Evolutionary conservation across 495 filamentous ascomycete species (phyloP), one percentile per base, ranked within the genome.

Genomic region (Penicillium longicatenatum): DNA sequence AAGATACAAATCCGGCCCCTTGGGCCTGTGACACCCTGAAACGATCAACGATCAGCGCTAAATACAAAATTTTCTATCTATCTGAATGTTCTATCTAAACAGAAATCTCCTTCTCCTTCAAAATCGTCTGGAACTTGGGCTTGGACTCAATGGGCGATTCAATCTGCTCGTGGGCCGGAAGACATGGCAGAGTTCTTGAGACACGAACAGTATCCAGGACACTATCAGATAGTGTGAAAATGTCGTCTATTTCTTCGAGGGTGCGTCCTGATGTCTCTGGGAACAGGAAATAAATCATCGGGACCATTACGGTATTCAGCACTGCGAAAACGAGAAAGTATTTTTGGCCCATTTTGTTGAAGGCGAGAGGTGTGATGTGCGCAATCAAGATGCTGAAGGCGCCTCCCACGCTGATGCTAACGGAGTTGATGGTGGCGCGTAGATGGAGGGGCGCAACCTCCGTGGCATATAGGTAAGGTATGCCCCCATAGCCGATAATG

Each of bases 161-260:
- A 17, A 48, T 17, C 9, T 30, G 12, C 7, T 19, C 21, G 5
- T 6, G 24, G 3, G 12, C 11, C 6, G 45, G 26, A n/a, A 30
- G 24, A 30, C 22, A 48, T 3, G 57, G 57, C 30, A 60, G 54
- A 7, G 41, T 53, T 12, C 53, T 53, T 6, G 61, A 57, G 5
- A 59, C 61, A 22, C 42, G 42, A 21, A 64, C 62, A 4, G 55
- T 29, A 30, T 60, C 62, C 44, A 58, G 52, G 17, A 58, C 57
- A 2, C 33, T 48, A 12, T 45, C 42, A 2, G 63, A 63, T n/a
- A 54, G 39, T 10, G 62, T 52, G 12, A 66, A 78, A 68, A 85
- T 83, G 63, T 80, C 78, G 54, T 86, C 82, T 22, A 86, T 79
- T 50, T 81, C 77, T 55, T 85, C 83, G 21, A 85, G 57, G 1